phyloP scores from a whole-genome alignment of 2,329 filamentous ascomycete species.

The Tolypocladium ophioglossoides region DNA sequence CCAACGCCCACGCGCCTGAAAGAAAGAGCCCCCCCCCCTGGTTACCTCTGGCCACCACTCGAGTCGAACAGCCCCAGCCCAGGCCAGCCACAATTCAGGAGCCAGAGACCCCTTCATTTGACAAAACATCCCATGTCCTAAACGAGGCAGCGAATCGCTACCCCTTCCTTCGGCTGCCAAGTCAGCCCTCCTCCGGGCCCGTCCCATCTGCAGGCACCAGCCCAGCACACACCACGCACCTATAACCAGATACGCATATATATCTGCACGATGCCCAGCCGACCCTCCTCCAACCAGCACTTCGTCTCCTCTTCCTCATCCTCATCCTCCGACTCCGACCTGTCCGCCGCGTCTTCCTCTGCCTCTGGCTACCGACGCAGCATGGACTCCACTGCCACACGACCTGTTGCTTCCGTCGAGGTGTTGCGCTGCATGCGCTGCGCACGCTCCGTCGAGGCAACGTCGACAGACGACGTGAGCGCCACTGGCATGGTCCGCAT shows the following conservation, averaged over 20 bases:
- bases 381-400: slow-evolving; percentile 34
- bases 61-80: not conserved
- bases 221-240: not conserved
- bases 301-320: slow-evolving; percentile 15
- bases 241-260: not conserved
- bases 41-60: not conserved
- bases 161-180: not conserved
- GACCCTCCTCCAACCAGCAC: slow-evolving; percentile 8
- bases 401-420: slow-evolving; percentile 43
- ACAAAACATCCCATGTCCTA: not conserved
- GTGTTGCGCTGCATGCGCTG: slow-evolving; percentile 54
- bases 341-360: slow-evolving; percentile 22
- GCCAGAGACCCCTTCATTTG: not conserved
- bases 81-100: not conserved
- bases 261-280: slow-evolving; percentile 5
- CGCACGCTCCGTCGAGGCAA: slow-evolving; percentile 48
- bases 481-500: slow-evolving; percentile 54
- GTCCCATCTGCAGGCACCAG: not conserved
- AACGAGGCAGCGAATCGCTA: not conserved
- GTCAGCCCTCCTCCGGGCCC: not conserved
- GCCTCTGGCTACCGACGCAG: slow-evolving; percentile 25
- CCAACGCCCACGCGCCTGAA: not conserved
- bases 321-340: slow-evolving; percentile 29
- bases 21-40: not conserved
- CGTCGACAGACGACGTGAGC: slow-evolving; percentile 47